Base-by-base conservation (phyloP, 179 eudicot species). In the Corrigiola litoralis region DNA sequence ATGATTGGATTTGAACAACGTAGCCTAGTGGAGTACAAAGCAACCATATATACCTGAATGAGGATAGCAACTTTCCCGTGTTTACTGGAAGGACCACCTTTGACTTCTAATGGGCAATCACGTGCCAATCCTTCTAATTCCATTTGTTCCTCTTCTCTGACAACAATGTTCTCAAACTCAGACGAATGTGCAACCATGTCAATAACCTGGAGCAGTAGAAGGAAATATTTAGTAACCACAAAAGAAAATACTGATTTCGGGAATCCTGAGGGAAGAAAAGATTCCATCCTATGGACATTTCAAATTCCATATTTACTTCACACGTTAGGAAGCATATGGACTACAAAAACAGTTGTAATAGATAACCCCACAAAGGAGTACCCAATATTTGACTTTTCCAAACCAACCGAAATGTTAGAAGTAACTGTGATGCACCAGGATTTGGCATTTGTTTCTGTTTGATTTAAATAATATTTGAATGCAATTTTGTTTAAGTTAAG, bases 151-250 rank as follows among this genome's bases (percentile, higher is more conserved):
- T 95, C 99, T 41, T 95, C 99, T 62, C 99, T 82, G 55, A 95
- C 84, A 70, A 86, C 90, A 67, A 95, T 95, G 71, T 95, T 95
- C 85, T 91, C 96, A 41, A 95, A 95, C 82, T 95, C 99, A 67
- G 99, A 95, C 50, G 99, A 95, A 75, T 85, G 97, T 49, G 99
- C 97, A 66, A 95, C 96, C 99, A 95, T 95, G 76, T 95, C 83
- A 72, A 95, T 88, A 72, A 95, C 84, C 99, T 94, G 71, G 11
- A 75, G 58, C 40, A 40, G 72, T 29, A 54, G 52, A 29, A 58
- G 52, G 17, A 31, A 51, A 37, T n/a, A 17, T 20, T 49, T 13
- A 57, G 52, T 62, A 44, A 61, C 61, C 36, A 6, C 25, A 45
- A 25, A 13, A 56, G 27, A 23, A 66, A 9, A 5, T 46, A 27